These are phyloP conservation scores for Microascus cirrosus DNA, from an alignment of 2,329 filamentous ascomycete species.

Conservation along the genomic window DNA sequence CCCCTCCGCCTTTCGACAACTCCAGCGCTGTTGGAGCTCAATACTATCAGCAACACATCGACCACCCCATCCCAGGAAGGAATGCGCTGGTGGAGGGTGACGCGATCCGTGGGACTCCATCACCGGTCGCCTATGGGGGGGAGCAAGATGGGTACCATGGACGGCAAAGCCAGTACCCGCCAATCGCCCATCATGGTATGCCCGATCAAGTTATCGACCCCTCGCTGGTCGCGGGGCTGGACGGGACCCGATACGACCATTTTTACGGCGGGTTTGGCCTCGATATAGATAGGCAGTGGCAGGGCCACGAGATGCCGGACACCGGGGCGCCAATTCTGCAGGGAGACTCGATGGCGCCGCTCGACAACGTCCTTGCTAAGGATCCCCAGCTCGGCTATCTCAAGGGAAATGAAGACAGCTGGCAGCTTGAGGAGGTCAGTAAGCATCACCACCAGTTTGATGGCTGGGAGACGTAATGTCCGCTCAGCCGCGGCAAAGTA, in stretches of 20 bases:
- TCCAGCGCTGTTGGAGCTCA: slow-evolving; percentile 15
- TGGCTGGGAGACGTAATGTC: not conserved
- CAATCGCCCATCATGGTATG: not conserved
- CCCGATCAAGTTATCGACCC: not conserved
- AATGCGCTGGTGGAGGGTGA: slow-evolving; percentile 16
- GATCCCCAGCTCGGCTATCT: slow-evolving; percentile 17
- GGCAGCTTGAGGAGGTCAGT: slow-evolving; percentile 20
- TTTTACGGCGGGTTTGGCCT: not conserved
- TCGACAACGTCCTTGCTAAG: slow-evolving; percentile 10
- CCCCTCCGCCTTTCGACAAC: slow-evolving; percentile 24
- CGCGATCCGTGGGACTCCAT: slow-evolving; percentile 21
- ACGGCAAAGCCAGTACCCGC: slow-evolving; percentile 4
- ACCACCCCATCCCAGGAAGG: slow-evolving; percentile 14
- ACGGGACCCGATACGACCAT: not conserved
- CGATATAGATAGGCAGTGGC: not conserved
- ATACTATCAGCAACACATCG: slow-evolving; percentile 24
- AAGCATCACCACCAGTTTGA: slow-evolving; percentile 7
- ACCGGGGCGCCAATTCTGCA: not conserved
- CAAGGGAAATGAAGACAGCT: slow-evolving; percentile 19
- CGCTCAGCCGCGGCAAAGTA: not conserved
- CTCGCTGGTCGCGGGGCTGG: slow-evolving; percentile 2
- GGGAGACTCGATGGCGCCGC: slow-evolving; percentile 10
- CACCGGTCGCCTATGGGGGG: slow-evolving; percentile 12
- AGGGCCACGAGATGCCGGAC: not conserved
- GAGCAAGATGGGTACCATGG: not conserved